phyloP scores from a whole-genome alignment of 2,329 filamentous ascomycete genomes.

The Penicillium sp. region DNA sequence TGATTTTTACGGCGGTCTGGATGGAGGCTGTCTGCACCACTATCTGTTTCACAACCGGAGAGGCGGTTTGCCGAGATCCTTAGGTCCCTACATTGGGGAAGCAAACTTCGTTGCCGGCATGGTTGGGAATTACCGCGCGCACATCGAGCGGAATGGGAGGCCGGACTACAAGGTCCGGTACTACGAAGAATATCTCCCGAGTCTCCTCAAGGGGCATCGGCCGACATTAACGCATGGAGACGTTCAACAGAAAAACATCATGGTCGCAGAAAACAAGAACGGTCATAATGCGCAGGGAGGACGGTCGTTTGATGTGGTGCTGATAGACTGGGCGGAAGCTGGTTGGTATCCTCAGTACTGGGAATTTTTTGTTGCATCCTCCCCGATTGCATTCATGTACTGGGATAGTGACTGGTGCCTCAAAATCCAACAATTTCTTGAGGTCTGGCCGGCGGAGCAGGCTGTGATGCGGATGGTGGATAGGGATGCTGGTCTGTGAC shows the following conservation, averaged over 20 bases:
- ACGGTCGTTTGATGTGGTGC: constrained; percentile 24
- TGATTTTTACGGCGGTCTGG: constrained; percentile 21
- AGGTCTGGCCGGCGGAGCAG: constrained; percentile 25
- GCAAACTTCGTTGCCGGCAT: constrained; percentile 22
- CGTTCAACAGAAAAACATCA: constrained; percentile 26
- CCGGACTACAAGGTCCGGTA: constrained; percentile 24
- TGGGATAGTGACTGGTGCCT: constrained; percentile 27
- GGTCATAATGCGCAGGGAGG: constrained; percentile 17
- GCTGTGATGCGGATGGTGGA: constrained; percentile 25
- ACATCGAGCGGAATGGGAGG: constrained; percentile 15
- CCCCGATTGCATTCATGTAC: constrained; percentile 7
- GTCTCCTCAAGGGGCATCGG: constrained; percentile 24
- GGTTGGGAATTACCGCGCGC: constrained; percentile 20
- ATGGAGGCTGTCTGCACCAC: constrained; percentile 20
- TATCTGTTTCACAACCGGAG: constrained; percentile 22
- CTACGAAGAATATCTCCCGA: constrained; percentile 22
- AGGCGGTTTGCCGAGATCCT: constrained; percentile 7
- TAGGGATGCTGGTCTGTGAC: constrained; percentile 11
- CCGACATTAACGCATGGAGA: constrained; percentile 28
- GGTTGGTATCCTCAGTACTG: constrained; percentile 27
- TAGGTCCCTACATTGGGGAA: constrained; percentile 24
- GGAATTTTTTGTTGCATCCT: constrained; percentile 24
- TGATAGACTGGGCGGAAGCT: constrained; percentile 25
- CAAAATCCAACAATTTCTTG: constrained; percentile 23
- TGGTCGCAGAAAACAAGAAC: constrained; percentile 18